phyloP scores from a whole-genome alignment of 176 grass and related monocot genomes.

The Neostapfia colusana region DNA sequence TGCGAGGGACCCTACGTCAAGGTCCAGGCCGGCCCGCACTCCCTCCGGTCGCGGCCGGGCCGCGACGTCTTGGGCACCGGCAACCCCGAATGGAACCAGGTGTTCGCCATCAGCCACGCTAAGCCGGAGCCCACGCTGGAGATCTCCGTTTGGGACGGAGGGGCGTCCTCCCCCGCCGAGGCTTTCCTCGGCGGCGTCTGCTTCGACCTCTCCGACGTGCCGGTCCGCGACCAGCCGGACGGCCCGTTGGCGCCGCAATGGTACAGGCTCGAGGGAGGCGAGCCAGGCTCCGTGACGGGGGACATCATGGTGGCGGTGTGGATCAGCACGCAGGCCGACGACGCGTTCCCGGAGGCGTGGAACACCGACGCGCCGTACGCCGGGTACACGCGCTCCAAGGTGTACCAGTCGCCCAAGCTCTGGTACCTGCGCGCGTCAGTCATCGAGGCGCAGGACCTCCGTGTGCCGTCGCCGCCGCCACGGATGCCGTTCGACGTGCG shows the following conservation, averaged over 20 bases:
- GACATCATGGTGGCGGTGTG: constrained; percentile 96
- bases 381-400: constrained; percentile 85
- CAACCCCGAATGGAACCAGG: constrained; percentile 81
- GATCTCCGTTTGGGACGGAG: constrained; percentile 80
- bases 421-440: constrained; percentile 85
- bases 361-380: constrained; percentile 81
- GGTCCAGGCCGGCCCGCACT: constrained; percentile 54
- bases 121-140: constrained; percentile 65
- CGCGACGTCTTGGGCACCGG: constrained; percentile 58
- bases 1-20: constrained; percentile 79
- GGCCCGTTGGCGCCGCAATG: constrained; percentile 87
- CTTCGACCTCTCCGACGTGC: constrained; percentile 95
- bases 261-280: constrained; percentile 89
- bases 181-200: constrained; percentile 87
- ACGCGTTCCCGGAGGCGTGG: constrained; percentile 86
- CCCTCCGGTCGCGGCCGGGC: constrained; percentile 51
- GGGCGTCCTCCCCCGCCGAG: constrained; percentile 36
- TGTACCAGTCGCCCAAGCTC: constrained; percentile 95
- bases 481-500: constrained; percentile 69
- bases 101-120: constrained; percentile 71
- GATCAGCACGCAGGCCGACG: constrained; percentile 94
- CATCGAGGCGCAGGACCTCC: constrained; percentile 90
- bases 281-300: constrained; percentile 54
- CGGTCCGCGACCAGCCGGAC: constrained; percentile 68
- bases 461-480: constrained; percentile 54